Percentiles rank a stretch among this genome's conserved stretches.
phyloP scores from a whole-genome alignment of 2,329 filamentous ascomycete species.

The Bisporella sp. region DNA sequence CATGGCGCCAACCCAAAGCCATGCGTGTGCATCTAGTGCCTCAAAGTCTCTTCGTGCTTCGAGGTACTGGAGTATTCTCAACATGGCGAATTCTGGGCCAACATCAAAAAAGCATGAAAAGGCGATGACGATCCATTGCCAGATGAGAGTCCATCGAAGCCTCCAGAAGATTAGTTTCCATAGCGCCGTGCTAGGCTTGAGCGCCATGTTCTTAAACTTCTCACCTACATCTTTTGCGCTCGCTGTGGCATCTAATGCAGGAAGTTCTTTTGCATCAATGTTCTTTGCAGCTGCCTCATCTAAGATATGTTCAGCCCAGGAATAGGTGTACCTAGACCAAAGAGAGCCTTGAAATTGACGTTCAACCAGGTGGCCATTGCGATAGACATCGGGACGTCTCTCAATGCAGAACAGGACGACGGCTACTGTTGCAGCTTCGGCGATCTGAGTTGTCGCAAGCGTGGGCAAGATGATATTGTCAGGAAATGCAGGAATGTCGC shows the following conservation, averaged over 20 bases:
- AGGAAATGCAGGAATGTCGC: background rate
- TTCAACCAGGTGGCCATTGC: conserved; percentile 50
- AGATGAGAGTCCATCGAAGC: conserved; percentile 44
- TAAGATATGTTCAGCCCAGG: conserved; percentile 53
- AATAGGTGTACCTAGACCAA: conserved; percentile 55
- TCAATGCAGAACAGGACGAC: conserved; percentile 36
- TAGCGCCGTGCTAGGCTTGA: conserved; percentile 40
- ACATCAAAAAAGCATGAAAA: conserved; percentile 13
- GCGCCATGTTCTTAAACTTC: conserved; percentile 40
- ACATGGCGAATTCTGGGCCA: conserved; percentile 16
- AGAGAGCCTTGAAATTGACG: conserved; percentile 53
- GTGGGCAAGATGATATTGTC: conserved; percentile 2
- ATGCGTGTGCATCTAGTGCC: conserved; percentile 10
- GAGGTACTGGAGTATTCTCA: conserved; percentile 15
- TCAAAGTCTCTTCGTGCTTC: conserved; percentile 12
- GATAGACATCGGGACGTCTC: conserved; percentile 59
- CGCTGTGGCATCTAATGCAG: conserved; percentile 47
- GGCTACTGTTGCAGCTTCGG: conserved; percentile 3
- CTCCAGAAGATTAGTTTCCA: conserved; percentile 49
- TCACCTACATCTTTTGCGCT: conserved; percentile 41
- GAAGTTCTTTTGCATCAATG: conserved; percentile 55
- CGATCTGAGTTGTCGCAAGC: conserved; percentile 10
- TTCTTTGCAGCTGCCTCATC: conserved; percentile 46
- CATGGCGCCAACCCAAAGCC: conserved; percentile 15
- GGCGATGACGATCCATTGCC: conserved; percentile 39